Evolutionary conservation across 768 basidiomycete species (phyloP).

Genomic region (Postia placenta): DNA sequence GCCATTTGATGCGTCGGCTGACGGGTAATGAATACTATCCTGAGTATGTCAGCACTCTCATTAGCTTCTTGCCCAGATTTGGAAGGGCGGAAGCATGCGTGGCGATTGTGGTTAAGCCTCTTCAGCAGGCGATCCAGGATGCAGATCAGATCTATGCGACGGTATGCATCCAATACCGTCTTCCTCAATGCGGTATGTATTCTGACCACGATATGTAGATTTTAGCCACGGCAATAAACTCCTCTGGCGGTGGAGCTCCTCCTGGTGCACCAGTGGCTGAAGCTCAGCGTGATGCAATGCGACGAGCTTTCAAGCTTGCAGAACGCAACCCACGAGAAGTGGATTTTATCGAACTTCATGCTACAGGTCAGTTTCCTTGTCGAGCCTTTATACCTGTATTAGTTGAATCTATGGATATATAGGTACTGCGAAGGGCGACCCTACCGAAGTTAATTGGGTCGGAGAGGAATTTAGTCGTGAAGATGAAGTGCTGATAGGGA

Average conservation of each 20-base stretch:
- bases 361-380: slow-evolving; percentile 31
- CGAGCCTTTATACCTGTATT: background rate
- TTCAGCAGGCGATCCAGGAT: slow-evolving; percentile 32
- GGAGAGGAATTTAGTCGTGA: slow-evolving; percentile 30
- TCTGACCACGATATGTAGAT: slow-evolving; percentile 23
- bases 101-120: slow-evolving; percentile 34
- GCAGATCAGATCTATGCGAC: slow-evolving; percentile 35
- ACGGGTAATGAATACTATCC: slow-evolving; percentile 27
- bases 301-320: slow-evolving; percentile 27
- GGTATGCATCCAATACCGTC: slow-evolving; percentile 14
- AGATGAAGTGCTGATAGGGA: slow-evolving; percentile 33
- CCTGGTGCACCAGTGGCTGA: slow-evolving; percentile 32
- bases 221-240: slow-evolving; percentile 33
- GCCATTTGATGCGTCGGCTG: slow-evolving; percentile 37
- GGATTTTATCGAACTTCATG: slow-evolving; percentile 45
- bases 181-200: background rate
- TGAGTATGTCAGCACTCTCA: background rate
- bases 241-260: slow-evolving; percentile 31
- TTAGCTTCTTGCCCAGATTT: slow-evolving; percentile 24
- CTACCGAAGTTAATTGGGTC: slow-evolving; percentile 44
- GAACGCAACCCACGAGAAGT: slow-evolving; percentile 31
- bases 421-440: slow-evolving; percentile 42
- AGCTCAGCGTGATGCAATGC: slow-evolving; percentile 33
- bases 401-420: background rate
- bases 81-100: slow-evolving; percentile 33